Evolutionary conservation across 169 alveolate species (phyloP), one percentile per base, ranked within the genome.

Genomic region (Plasmodium gonderi): DNA sequence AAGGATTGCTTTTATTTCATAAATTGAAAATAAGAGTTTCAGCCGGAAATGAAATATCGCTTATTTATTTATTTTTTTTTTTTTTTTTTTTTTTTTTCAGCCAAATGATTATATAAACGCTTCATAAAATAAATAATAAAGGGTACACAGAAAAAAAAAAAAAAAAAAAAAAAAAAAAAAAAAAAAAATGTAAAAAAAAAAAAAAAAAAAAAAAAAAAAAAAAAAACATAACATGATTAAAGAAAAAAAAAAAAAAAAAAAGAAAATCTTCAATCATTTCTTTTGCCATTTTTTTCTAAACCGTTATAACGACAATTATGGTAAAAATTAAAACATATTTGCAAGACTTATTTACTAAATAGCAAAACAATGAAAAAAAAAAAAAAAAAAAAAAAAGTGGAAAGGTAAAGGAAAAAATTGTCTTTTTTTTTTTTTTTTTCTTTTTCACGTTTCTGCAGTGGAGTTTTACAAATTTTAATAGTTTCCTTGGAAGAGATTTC

Each of bases 361-460:
- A 45, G 36, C 45, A 42, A 36, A 44, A 40, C 38, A 75, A 40
- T 2, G 7, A 36, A 33, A 75, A 20, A 68, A 20, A 68, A 33
- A 31, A 6, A 47, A 78, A 17, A 2, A 77, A 45, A 44, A 75
- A 26, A 47, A 47, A 36, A 23, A 31, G 44, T 11, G 12, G 31
- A 40, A 74, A 14, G 12, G 23, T 45, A 36, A 29, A 26, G 65
- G 31, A 78, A 64, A 80, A 80, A 60, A 33, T 31, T 80, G 79
- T 80, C 79, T 76, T 76, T 76, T 26, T 76, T 44, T 51, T 29
- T 33, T n/a, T n/a, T n/a, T n/a, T n/a, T n/a, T n/a, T n/a, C n/a
- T n/a, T n/a, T n/a, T n/a, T n/a, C n/a, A n/a, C n/a, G 23, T 49
- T 78, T 38, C 75, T 68, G 47, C 80, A 90, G 94, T 90, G 94